Evolutionary conservation across 306 rosid species (phyloP), one percentile per base, ranked within the genome.

Genomic region (Herpetospermum pedunculosum): DNA sequence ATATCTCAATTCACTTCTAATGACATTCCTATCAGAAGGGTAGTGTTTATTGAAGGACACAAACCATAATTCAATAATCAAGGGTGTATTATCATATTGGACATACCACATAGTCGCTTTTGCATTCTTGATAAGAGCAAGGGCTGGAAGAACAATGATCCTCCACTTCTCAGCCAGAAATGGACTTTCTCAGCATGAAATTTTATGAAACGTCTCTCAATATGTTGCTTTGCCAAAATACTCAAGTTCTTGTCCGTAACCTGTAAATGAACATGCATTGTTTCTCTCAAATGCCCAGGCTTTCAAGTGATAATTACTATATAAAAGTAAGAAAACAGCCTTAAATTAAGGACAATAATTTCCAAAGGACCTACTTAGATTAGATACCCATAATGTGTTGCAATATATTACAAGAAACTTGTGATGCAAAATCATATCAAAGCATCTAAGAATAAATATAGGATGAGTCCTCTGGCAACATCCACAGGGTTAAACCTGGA

Each of bases 61-160:
- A 10, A 69, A 28, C 25, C 16, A 7, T 44, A 44, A 69, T 15
- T 69, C 74, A 26, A 57, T 8, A 43, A 43, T 19, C 63, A 50
- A 14, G 16, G 49, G 49, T 1, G 35, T 5, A 25, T 35, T 40
- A 28, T 58, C 49, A 41, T 32, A 5, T 11, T 26, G 46, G 74
- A 57, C 88, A 73, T 85, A 94, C 99, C 99, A 89, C 97, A 76
- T 94, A 94, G 78, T 94, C 96, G 91, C 98, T 86, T 94, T 94
- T 59, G 98, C 85, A 60, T 89, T 91, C 85, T 94, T 94, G 74
- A 94, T 86, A 72, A 94, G 95, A 76, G 99, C 96, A 76, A 94
- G 79, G 26, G 97, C 91, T 10, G 99, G 99, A 77, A 94, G 96
- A 84, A 94, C 96, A 69, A 85, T 16, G 30, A 94, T 89, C 88